Evolutionary conservation across 352 stramenopile genomes (phyloP), one percentile per base, ranked within the genome.

Genomic region (Pythium myriotylum): DNA sequence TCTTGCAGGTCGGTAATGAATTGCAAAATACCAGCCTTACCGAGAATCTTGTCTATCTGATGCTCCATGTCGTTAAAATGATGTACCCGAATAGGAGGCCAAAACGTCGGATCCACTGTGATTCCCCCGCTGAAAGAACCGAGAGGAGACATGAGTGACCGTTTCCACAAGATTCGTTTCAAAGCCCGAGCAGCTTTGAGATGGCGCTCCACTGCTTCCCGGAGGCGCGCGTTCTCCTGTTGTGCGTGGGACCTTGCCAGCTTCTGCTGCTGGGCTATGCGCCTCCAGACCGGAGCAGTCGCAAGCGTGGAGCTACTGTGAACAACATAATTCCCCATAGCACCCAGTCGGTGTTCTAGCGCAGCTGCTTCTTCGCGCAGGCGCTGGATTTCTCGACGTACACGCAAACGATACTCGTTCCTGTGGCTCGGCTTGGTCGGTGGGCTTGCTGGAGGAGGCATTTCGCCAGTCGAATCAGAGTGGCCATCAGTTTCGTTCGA

Each of bases 241-340:
- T 57, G 19, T 6, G 33, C n/a, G 1, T 35, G 33, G 4, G 24
- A 23, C 17, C 20, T 29, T 13, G 50, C 20, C 17, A 27, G 33
- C 32, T 33, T n/a, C 29, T 57, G 50, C 50, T 12, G 50, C 6
- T 17, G 20, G 1, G 50, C 50, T 20, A 57, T 47, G 50, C 50
- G 50, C 4, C 23, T 46, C 50, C 50, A 57, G 12, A 37, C 50
- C 0, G 22, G 33, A 32, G 48, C 26, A 20, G 10, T 20, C 32
- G 32, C 10, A 14, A 9, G 20, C 29, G 20, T 26, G 5, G 19
- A 29, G 29, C 29, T 10, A 35, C 29, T 35, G 5, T 10, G 29
- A 35, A 10, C 29, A 35, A 10, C 5, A 35, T 35, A 10, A 10
- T 10, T 35, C 29, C 29, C 22, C 23, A 5, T 5, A 14, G 4